A percentile compares a stretch with the other conserved stretches of the same genome.
Evolutionary conservation across 176 grass and related monocot species (phyloP).

Genomic region (Paspalum vaginatum): DNA sequence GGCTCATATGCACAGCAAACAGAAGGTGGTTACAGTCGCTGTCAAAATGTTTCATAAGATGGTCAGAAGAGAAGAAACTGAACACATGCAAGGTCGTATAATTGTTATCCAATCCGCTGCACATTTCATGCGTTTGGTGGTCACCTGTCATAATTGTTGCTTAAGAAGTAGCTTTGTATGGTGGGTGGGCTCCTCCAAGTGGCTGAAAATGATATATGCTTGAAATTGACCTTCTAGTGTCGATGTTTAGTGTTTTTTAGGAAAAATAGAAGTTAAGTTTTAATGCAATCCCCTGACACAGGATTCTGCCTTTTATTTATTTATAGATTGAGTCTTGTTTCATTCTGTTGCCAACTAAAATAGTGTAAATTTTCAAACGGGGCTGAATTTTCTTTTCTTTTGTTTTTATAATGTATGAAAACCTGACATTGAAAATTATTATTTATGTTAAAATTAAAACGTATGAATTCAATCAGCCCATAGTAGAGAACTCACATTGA

Average conservation of each 20-base stretch:
- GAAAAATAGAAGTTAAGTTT: neutral
- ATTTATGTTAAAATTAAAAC: too few species aligned
- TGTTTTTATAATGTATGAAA: neutral
- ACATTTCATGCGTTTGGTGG: slow-evolving; percentile 42
- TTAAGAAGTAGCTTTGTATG: slow-evolving; percentile 13
- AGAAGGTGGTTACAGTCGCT: slow-evolving; percentile 45
- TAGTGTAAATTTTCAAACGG: neutral
- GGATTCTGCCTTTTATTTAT: neutral
- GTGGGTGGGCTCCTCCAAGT: neutral
- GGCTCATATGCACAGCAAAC: slow-evolving; percentile 36
- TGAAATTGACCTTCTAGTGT: neutral
- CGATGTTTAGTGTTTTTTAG: neutral
- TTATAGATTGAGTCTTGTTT: neutral
- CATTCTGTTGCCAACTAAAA: neutral
- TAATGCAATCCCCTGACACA: neutral
- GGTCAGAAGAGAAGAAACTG: slow-evolving; percentile 32
- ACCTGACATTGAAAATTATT: too few species aligned
- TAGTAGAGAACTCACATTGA: slow-evolving; percentile 6
- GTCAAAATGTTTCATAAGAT: slow-evolving; percentile 44
- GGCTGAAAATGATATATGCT: slow-evolving; percentile 10
- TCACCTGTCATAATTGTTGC: slow-evolving; percentile 29
- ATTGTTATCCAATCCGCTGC: slow-evolving; percentile 34
- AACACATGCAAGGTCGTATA: slow-evolving; percentile 38
- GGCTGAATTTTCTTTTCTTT: neutral
- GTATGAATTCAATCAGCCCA: neutral